Evolutionary conservation across 2,329 filamentous ascomycete genomes (phyloP), one percentile per base, ranked within the genome.

Genomic region (Metarhizium sp.): DNA sequence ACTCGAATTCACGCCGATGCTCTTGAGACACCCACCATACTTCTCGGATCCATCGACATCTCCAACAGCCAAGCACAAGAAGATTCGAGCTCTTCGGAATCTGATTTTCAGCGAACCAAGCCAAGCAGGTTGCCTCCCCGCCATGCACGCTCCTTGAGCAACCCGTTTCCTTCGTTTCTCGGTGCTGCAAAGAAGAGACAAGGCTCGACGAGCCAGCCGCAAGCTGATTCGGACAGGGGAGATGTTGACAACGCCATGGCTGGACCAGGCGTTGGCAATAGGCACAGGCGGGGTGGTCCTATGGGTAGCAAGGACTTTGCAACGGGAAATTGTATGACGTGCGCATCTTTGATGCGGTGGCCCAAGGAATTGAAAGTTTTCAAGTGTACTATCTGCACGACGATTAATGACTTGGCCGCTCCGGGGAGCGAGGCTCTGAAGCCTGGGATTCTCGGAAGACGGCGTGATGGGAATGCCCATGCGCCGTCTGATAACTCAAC

Each of bases 271-370:
- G 51, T 56, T 30, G 46, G 32, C 42, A 51, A 51, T 25, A 64
- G 64, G 52, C 65, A 70, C 50, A 65, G 60, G 51, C 72, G 63
- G 68, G 45, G 20, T 14, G 75, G 59, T 10, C 62, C 59, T 6
- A 51, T 59, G 11, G 69, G 67, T 36, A 74, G 68, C 60, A 82
- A 78, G 61, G 82, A 89, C 61, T 81, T 86, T 64, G 75, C 78
- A 32, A 85, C 82, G 36, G 87, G 89, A 25, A 85, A 82, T 62
- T 96, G 91, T 68, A 91, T 92, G 81, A 92, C 90, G 38, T 96
- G 91, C 69, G 88, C 86, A 63, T 87, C 87, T 54, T 81, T 85
- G 55, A 86, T 95, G 60, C 80, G 87, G 55, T 95, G 90, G 86
- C 90, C 90, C 2, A 81, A 79, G 59, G 81, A 86, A 53, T 72